Conservation (phyloP, 352 stramenopile species). For the Stramenopiles sp. region DNA sequence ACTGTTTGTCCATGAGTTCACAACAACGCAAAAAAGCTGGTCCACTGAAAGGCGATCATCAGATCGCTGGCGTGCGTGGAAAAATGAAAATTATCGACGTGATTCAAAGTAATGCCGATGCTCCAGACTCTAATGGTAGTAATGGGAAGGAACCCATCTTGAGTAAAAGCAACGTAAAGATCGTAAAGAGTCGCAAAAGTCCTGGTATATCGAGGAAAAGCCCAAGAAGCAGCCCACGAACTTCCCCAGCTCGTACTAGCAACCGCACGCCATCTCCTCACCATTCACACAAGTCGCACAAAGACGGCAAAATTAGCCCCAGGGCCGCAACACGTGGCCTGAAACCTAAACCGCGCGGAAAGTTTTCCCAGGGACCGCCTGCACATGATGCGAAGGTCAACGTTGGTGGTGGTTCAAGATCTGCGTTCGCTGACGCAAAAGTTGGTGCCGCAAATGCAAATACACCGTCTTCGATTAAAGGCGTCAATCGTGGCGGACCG, state of each 20-base stretch:
- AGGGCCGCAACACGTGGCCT: neutral
- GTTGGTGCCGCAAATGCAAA: neutral
- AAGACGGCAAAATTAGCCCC: neutral
- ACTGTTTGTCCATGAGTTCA: no score
- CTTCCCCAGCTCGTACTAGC: neutral
- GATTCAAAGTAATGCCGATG: neutral
- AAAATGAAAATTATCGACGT: slow-evolving; percentile 2
- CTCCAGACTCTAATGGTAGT: neutral
- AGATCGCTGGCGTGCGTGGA: neutral
- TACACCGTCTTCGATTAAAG: neutral
- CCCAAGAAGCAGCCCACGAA: neutral
- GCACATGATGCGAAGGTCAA: neutral
- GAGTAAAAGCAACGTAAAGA: neutral
- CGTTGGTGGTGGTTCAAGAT: neutral
- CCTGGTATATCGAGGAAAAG: slow-evolving; percentile 6
- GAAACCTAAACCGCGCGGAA: neutral
- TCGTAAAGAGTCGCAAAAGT: neutral
- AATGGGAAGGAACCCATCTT: neutral
- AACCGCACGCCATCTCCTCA: neutral
- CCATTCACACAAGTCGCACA: slow-evolving; percentile 4
- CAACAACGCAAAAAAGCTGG: neutral
- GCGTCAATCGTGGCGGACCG: neutral
- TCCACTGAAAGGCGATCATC: neutral
- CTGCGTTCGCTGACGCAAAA: neutral
- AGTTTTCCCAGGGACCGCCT: neutral